Conservation (phyloP, 2,329 filamentous ascomycete genomes). For the Colletotrichum sp. region DNA sequence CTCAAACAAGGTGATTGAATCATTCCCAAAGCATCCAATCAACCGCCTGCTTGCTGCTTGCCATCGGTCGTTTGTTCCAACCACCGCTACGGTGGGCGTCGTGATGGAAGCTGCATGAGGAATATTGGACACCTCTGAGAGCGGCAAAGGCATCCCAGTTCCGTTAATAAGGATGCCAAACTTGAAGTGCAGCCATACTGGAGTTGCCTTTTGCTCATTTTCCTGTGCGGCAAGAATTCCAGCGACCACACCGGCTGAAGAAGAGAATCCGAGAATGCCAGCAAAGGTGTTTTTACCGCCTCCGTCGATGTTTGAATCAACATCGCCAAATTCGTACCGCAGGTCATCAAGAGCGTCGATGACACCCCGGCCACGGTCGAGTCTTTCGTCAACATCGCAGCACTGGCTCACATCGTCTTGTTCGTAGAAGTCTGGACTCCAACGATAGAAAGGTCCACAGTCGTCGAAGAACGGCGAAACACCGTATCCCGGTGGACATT, state of each 20-base stretch:
- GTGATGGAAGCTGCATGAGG: not conserved
- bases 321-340: not conserved
- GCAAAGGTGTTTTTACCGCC: not conserved
- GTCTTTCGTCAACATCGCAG: not conserved
- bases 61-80: not conserved
- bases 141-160: not conserved
- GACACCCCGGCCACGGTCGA: not conserved
- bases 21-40: not conserved
- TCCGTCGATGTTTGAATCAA: not conserved
- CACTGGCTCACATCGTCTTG: not conserved
- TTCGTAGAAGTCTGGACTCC: not conserved
- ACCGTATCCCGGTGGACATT: not conserved
- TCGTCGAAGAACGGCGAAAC: constrained; percentile 2
- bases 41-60: not conserved
- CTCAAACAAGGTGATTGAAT: not conserved
- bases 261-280: not conserved
- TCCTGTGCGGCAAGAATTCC: not conserved
- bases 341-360: not conserved
- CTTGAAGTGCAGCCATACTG: not conserved
- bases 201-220: not conserved
- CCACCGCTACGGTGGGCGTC: not conserved
- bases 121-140: not conserved
- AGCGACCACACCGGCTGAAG: not conserved
- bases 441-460: constrained; percentile 1
- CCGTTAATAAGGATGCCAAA: not conserved